phyloP scores from a whole-genome alignment of 305 asterid species.

The Fraxinus greggii region DNA sequence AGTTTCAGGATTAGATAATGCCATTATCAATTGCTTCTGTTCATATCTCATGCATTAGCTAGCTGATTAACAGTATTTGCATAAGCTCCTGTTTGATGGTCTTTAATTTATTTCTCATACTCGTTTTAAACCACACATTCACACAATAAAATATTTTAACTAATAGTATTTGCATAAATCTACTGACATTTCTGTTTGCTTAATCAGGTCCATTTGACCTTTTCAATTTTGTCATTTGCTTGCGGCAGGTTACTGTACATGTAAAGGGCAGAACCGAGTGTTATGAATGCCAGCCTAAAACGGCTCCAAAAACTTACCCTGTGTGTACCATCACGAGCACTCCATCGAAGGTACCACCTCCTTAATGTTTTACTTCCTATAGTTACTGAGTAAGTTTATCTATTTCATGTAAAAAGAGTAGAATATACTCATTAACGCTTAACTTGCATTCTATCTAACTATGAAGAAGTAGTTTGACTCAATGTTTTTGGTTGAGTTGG shows the following conservation, averaged over 20 bases:
- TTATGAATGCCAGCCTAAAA: slow-evolving; percentile 97
- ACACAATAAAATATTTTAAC: not conserved
- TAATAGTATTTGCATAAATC: not conserved
- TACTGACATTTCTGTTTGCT: slow-evolving; percentile 11
- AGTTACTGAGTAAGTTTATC: not conserved
- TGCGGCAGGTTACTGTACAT: slow-evolving; percentile 87
- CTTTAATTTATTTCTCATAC: not conserved
- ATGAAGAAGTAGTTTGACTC: slow-evolving; percentile 6
- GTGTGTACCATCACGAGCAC: slow-evolving; percentile 98
- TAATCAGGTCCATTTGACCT: slow-evolving; percentile 9
- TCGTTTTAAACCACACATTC: not conserved
- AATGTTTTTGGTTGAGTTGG: slow-evolving; percentile 12
- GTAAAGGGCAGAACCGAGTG: slow-evolving; percentile 91
- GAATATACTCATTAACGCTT: slow-evolving; percentile 8
- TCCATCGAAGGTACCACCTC: slow-evolving; percentile 78
- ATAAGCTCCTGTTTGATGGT: not conserved
- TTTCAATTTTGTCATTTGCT: slow-evolving; percentile 16
- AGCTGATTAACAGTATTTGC: not conserved
- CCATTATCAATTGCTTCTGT: slow-evolving; percentile 1
- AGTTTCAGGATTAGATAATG: slow-evolving; percentile 2
- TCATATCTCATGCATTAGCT: slow-evolving; percentile 10
- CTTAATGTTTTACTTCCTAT: slow-evolving; percentile 3
- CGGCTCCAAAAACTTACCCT: slow-evolving; percentile 97
- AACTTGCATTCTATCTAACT: not conserved
- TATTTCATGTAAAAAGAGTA: not conserved